Percentiles rank a stretch among this genome's conserved stretches.
Evolutionary conservation across 768 basidiomycete genomes (phyloP).

Genomic region (Austroboletus festivus): DNA sequence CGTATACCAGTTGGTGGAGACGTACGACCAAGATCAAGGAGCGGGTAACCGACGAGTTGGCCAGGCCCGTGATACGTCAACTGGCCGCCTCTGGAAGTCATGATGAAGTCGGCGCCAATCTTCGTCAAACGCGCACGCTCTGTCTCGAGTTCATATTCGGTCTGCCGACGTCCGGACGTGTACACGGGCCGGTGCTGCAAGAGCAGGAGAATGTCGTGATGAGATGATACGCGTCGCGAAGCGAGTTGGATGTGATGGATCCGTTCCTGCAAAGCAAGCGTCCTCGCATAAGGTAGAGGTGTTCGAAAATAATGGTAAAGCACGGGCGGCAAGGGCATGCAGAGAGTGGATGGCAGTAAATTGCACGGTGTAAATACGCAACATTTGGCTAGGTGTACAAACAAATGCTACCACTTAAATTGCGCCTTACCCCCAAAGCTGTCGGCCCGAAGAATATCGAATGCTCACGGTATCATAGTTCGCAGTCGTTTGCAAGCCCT

Average conservation of each 20-base stretch:
- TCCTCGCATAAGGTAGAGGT: constrained; percentile 75
- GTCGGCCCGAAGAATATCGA: too few relatives aligned
- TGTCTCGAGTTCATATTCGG: constrained; percentile 49
- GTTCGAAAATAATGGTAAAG: constrained; percentile 72
- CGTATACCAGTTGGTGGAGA: constrained; percentile 68
- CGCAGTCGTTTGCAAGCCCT: too few relatives aligned
- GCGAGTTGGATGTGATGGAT: constrained; percentile 65
- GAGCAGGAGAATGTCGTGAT: constrained; percentile 67
- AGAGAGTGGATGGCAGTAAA: too few relatives aligned
- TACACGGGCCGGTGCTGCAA: constrained; percentile 93
- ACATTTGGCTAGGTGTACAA: too few relatives aligned
- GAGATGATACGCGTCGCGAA: constrained; percentile 45
- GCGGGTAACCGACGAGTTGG: constrained; percentile 93
- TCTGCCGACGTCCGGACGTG: constrained; percentile 89
- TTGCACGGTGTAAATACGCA: too few relatives aligned
- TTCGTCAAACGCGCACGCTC: constrained; percentile 65
- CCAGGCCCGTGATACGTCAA: constrained; percentile 98
- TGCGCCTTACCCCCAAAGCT: too few relatives aligned
- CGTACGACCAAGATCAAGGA: constrained; percentile 84
- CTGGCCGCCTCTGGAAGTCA: constrained; percentile 84
- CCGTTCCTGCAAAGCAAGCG: constrained; percentile 67
- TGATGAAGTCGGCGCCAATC: constrained; percentile 85
- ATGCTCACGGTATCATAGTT: too few relatives aligned
- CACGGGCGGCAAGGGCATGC: constrained; percentile 52
- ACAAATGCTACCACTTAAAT: too few relatives aligned